Evolutionary conservation across 768 basidiomycete genomes (phyloP).

Genomic region (Dioszegia crocea): DNA sequence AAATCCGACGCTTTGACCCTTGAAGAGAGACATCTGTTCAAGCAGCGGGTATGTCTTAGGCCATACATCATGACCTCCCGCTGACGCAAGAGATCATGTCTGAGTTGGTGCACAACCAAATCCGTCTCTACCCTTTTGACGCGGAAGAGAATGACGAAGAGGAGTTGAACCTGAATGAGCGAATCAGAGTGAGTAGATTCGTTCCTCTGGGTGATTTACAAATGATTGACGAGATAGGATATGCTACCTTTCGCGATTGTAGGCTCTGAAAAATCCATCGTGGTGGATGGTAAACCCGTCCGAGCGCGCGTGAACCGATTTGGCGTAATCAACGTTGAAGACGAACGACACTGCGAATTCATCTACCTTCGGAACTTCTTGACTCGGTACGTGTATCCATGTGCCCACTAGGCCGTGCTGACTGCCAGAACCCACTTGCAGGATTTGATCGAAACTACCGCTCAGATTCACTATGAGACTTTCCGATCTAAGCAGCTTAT

Average conservation of each 20-base stretch:
- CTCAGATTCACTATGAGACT: conserved; percentile 98
- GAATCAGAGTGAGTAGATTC: conserved; percentile 76
- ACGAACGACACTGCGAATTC: conserved; percentile 96
- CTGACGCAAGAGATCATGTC: conserved; percentile 64
- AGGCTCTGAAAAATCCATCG: conserved; percentile 91
- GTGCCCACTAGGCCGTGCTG: conserved; percentile 29
- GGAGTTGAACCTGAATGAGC: conserved; percentile 81
- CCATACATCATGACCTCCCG: background rate
- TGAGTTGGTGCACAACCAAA: conserved; percentile 84
- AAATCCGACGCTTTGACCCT: conserved; percentile 91
- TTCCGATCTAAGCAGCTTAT: conserved; percentile 98
- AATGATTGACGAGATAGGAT: too few relatives aligned
- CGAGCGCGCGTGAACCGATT: conserved; percentile 95
- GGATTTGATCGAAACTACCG: conserved; percentile 97
- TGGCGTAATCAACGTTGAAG: conserved; percentile 97
- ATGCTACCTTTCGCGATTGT: conserved; percentile 97
- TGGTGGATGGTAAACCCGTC: conserved; percentile 91
- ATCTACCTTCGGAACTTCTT: conserved; percentile 95
- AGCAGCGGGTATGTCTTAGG: conserved; percentile 64
- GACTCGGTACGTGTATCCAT: conserved; percentile 73
- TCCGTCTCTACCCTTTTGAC: conserved; percentile 94
- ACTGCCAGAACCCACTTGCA: conserved; percentile 80
- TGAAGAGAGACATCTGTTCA: conserved; percentile 89
- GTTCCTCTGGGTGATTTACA: too few relatives aligned
- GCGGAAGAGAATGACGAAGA: conserved; percentile 92